phyloP scores from a whole-genome alignment of 495 filamentous ascomycete species.

The Niebla homalea region DNA sequence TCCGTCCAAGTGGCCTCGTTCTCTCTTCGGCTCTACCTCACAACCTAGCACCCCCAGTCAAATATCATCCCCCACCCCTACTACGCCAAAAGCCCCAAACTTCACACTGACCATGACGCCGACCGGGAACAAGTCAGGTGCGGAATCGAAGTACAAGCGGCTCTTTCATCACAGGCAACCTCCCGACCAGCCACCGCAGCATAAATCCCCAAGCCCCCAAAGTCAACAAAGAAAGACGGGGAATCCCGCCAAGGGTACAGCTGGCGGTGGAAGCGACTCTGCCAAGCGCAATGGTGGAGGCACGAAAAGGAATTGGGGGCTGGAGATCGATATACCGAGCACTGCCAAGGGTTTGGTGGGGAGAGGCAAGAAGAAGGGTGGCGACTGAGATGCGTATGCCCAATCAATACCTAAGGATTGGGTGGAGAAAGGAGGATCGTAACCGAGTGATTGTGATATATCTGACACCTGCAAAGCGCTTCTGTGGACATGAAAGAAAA shows the following conservation, averaged over 20 bases:
- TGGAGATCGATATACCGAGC: slow-evolving; percentile 11
- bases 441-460: too few species aligned
- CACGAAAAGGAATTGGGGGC: slow-evolving; percentile 4
- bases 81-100: slow-evolving; percentile 4
- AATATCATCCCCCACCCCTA: background rate
- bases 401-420: too few species aligned
- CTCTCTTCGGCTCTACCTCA: slow-evolving; percentile 10
- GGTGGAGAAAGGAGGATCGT: too few species aligned
- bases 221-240: background rate
- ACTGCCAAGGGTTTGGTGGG: slow-evolving; percentile 2
- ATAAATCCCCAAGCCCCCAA: background rate
- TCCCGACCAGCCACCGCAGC: background rate
- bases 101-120: slow-evolving; percentile 14
- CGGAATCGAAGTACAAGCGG: slow-evolving; percentile 12
- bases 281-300: background rate
- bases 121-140: background rate
- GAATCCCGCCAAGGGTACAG: background rate
- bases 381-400: too few species aligned
- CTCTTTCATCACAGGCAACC: slow-evolving; percentile 9
- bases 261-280: background rate
- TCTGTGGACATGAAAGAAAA: too few species aligned
- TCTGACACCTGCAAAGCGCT: too few species aligned
- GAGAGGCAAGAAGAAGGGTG: slow-evolving; percentile 1
- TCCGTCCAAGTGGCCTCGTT: slow-evolving; percentile 5
- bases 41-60: slow-evolving; percentile 9